Base-by-base conservation (phyloP, 352 stramenopile species). In the Globisporangium abappressorium region DNA sequence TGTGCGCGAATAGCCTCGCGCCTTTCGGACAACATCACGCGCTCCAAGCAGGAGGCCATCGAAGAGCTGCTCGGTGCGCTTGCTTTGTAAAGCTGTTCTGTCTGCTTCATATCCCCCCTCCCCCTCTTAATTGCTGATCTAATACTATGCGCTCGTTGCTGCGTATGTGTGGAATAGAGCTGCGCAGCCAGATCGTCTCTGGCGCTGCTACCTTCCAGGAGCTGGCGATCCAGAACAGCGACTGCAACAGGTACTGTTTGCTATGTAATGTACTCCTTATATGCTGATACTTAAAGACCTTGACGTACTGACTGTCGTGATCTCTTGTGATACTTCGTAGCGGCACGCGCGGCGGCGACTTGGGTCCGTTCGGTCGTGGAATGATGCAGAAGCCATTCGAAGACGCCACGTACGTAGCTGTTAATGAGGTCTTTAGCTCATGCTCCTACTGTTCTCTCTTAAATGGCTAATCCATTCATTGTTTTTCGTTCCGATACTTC, bases 321-420 rank as follows among this genome's bases (percentile, higher is more conserved):
- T 55, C 14, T 56, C 34, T 46, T 28, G 24, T 2, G 5, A 4
- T 47, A 43, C 15, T 38, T 14, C 1, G 47, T 56, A 93, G 86
- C 64, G 86, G 84, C 51, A 87, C 78, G 20, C 86, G 86, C 43
- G 92, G 90, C 57, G 94, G 96, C 1, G 96, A 99, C 71, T 77
- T 99, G 26, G 93, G 96, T 61, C 82, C 80, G 47, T 97, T 97
- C 67, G 82, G 80, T 7, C 79, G 81, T 41, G 91, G 91, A 68
- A 90, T 92, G 85, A 97, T 97, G 93, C 91, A 97, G 78, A 97
- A 96, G 71, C 88, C 90, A 7, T 98, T 97, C 62, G 90, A 97
- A 66, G 89, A 97, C 72, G 93, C 90, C 36, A 80, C 87, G 80
- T 90, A 75, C 58, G 75, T 65, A 2, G 4, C 5, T 9, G 9